Conservation (phyloP, 805 yeast species). For the Candida dendrica region DNA sequence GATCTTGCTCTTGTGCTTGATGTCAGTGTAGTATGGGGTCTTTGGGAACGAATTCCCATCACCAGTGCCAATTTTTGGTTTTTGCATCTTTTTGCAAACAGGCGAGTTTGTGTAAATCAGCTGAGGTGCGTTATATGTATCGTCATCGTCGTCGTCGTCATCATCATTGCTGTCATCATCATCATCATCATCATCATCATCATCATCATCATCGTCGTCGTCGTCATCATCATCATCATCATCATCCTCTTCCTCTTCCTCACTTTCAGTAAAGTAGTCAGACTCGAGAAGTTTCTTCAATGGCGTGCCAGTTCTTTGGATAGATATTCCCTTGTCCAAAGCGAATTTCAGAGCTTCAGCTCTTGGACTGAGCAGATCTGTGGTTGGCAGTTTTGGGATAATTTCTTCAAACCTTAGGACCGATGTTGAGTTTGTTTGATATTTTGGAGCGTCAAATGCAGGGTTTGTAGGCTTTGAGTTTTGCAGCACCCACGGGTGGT, state of each 20-base stretch:
- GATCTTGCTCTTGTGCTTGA: background rate
- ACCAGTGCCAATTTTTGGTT: slow-evolving; percentile 1
- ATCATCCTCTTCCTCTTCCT: slow-evolving; percentile 13
- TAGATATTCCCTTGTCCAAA: slow-evolving; percentile 79
- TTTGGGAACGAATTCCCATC: slow-evolving; percentile 1
- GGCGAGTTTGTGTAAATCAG: slow-evolving; percentile 11
- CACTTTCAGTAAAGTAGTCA: slow-evolving; percentile 20
- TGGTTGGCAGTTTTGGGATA: slow-evolving; percentile 10
- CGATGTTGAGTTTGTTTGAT: slow-evolving; percentile 14
- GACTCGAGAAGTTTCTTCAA: slow-evolving; percentile 16
- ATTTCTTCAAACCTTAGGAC: slow-evolving; percentile 21
- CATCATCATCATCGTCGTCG: slow-evolving; percentile 4
- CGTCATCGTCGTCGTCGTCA: slow-evolving; percentile 4
- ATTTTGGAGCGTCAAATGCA: slow-evolving; percentile 41
- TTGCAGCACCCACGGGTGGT: slow-evolving; percentile 75
- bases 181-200: slow-evolving; percentile 1
- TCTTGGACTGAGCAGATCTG: slow-evolving; percentile 43
- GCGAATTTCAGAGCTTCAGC: slow-evolving; percentile 82
- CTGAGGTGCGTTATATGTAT: background rate
- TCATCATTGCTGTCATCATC: slow-evolving; percentile 5
- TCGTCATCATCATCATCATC: slow-evolving; percentile 7
- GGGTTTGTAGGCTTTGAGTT: slow-evolving; percentile 25
- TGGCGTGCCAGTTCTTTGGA: slow-evolving; percentile 46
- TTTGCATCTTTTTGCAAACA: slow-evolving; percentile 11
- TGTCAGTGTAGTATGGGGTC: slow-evolving; percentile 13